phyloP scores from a whole-genome alignment of 2,329 filamentous ascomycete species.

The Coleophoma cylindrospora region DNA sequence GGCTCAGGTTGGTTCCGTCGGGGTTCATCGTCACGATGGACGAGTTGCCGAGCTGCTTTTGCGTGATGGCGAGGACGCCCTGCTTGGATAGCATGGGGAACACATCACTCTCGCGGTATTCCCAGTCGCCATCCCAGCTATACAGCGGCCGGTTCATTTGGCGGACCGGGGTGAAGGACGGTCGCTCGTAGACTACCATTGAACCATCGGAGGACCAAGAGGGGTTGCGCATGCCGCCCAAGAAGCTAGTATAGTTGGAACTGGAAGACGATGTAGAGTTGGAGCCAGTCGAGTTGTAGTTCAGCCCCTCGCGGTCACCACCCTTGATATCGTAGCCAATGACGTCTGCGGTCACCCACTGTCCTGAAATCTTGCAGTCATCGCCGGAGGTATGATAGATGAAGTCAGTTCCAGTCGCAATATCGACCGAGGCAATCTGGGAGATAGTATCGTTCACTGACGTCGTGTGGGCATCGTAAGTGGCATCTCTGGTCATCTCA shows the following conservation, averaged over 20 bases:
- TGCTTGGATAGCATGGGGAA: conserved; percentile 27
- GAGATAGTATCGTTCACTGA: conserved; percentile 21
- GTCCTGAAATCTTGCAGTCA: conserved; percentile 9
- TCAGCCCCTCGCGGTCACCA: conserved; percentile 7
- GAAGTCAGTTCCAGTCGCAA: conserved; percentile 31
- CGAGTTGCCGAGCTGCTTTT: conserved; percentile 34
- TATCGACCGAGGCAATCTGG: conserved; percentile 31
- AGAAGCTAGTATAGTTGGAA: conserved; percentile 3
- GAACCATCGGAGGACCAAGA: conserved; percentile 17
- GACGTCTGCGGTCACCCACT: conserved; percentile 7
- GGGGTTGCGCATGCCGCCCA: conserved; percentile 11
- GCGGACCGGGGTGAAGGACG: conserved; percentile 23
- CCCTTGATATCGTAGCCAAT: conserved; percentile 15
- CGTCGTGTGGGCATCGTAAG: conserved; percentile 30
- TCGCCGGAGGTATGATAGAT: conserved; percentile 16
- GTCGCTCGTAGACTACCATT: conserved; percentile 18
- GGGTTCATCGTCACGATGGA: conserved; percentile 29
- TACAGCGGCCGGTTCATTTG: conserved; percentile 31
- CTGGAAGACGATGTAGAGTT: not conserved
- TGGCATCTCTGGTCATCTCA: conserved; percentile 32
- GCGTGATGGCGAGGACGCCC: conserved; percentile 27
- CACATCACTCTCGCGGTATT: conserved; percentile 37
- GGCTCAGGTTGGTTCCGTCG: conserved; percentile 18
- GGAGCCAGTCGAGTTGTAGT: conserved; percentile 9
- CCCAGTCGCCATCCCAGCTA: conserved; percentile 33